A percentile compares a stretch with the other conserved stretches of the same genome.
These are phyloP conservation scores for Macroventuria anomochaeta DNA, from an alignment of 2,329 filamentous ascomycete species.

Conservation along the genomic window DNA sequence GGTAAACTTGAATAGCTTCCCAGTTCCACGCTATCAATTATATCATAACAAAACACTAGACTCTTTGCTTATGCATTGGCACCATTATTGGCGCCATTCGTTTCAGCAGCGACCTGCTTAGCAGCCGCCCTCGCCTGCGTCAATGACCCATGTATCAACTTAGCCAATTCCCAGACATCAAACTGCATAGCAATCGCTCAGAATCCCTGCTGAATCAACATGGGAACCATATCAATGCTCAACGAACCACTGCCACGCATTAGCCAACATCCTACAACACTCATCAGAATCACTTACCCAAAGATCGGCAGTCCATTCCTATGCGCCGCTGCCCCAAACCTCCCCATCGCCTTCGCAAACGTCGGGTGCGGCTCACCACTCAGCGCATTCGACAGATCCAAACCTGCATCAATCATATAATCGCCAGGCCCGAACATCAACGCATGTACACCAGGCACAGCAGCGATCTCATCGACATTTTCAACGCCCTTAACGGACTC, in stretches of 20 bases:
- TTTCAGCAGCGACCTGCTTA: slow-evolving; percentile 24
- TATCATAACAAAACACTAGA: no score
- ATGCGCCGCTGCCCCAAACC: slow-evolving; percentile 28
- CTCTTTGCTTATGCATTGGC: not conserved
- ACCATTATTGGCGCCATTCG: slow-evolving; percentile 8
- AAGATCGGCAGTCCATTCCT: slow-evolving; percentile 33
- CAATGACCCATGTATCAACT: slow-evolving; percentile 25
- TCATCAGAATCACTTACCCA: slow-evolving; percentile 19
- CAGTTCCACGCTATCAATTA: no score
- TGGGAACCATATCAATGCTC: slow-evolving; percentile 26
- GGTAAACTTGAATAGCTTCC: no score
- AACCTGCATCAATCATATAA: slow-evolving; percentile 33
- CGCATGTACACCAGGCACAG: slow-evolving; percentile 30
- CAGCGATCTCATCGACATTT: slow-evolving; percentile 37
- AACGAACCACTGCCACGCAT: slow-evolving; percentile 24
- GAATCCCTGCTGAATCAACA: slow-evolving; percentile 30
- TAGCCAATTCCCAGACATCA: slow-evolving; percentile 33
- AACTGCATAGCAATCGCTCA: slow-evolving; percentile 33
- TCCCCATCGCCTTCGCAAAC: slow-evolving; percentile 28
- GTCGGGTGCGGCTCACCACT: slow-evolving; percentile 25
- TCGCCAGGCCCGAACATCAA: slow-evolving; percentile 39
- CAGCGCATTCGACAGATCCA: slow-evolving; percentile 25
- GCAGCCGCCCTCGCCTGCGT: slow-evolving; percentile 24
- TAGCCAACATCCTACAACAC: not conserved
- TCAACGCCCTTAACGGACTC: slow-evolving; percentile 35